Evolutionary conservation across 2,329 filamentous ascomycete species (phyloP), one percentile per base, ranked within the genome.

Genomic region (Nigrospora oryzae): DNA sequence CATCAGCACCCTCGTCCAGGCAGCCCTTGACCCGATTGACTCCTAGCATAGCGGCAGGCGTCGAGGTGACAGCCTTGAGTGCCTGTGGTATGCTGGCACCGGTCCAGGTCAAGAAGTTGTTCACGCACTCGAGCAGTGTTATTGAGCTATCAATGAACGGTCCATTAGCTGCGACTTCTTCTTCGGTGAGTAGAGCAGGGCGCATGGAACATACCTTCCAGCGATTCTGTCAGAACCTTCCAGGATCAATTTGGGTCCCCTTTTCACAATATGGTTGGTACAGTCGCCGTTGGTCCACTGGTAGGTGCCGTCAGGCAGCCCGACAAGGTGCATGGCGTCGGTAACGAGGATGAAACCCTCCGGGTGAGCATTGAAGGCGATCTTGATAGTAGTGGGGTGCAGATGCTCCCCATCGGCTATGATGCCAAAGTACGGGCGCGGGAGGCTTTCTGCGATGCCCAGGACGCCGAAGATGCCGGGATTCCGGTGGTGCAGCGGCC

Each of bases 381-480:
- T 91, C 63, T 89, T 90, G 64, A 95, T 81, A 0, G 86, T 87
- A 1, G 88, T 90, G 0, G 89, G 86, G 55, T 95, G 89, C 31
- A 95, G 71, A 61, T 96, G 90, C 50, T 94, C 89, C 16, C 90
- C 90, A 59, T 96, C 90, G 4, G 87, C 81, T 49, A 96, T 95
- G 57, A 95, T 79, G 47, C 90, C 90, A 62, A 91, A 96, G 63
- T 77, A 95, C 0, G 89, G 89, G 42, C 83, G 73, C 12, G 66
- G 62, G 44, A 69, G 57, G 49, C 64, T 71, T 55, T 83, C 76
- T 10, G 75, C 75, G 49, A 77, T 77, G 48, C 89, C 89, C 13
- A 96, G 69, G 0, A 94, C 79, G 28, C 90, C 90, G 60, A 95
- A 95, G 54, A 95, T 81, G 34, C 89, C 89, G 0, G 90, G 89